Percentiles rank a stretch among this genome's conserved stretches.
These are phyloP conservation scores for Colletotrichum sp. DNA, from an alignment of 2,329 filamentous ascomycete genomes.

Conservation along the genomic window DNA sequence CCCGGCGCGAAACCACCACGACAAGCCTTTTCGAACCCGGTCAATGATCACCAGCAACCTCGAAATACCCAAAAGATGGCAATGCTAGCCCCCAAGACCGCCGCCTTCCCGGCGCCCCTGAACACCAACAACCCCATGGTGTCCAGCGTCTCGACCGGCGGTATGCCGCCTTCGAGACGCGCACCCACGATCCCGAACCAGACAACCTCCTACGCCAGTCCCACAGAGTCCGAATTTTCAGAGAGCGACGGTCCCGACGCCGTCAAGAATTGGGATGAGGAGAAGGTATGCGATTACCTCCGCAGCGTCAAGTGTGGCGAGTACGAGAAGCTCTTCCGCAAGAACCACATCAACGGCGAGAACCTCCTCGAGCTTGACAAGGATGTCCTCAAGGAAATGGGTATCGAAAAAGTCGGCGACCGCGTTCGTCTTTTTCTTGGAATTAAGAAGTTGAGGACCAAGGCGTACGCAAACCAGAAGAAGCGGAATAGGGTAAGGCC, in stretches of 20 bases:
- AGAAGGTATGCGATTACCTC: conserved; percentile 89
- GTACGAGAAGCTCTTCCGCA: conserved; percentile 88
- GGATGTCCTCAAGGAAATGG: conserved; percentile 95
- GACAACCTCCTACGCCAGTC: conserved; percentile 73
- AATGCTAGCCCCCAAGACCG: conserved; percentile 78
- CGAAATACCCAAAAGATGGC: conserved; percentile 58
- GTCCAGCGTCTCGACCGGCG: conserved; percentile 51
- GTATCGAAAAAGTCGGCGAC: conserved; percentile 97
- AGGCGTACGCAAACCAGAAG: conserved; percentile 77
- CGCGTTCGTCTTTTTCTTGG: conserved; percentile 88
- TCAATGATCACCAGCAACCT: neutral
- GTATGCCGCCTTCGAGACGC: conserved; percentile 58
- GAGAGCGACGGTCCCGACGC: conserved; percentile 79
- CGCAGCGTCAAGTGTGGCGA: conserved; percentile 90
- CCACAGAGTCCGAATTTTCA: conserved; percentile 92
- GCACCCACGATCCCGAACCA: conserved; percentile 52
- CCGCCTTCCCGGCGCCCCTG: conserved; percentile 64
- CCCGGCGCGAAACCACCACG: neutral
- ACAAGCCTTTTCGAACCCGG: neutral
- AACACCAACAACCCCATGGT: conserved; percentile 50
- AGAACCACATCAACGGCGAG: conserved; percentile 97
- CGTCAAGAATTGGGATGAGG: conserved; percentile 88
- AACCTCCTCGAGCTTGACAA: conserved; percentile 97
- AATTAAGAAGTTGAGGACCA: conserved; percentile 83
- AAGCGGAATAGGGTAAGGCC: conserved; percentile 81